Conservation (phyloP, 2,329 filamentous ascomycete species). For the Thelonectria blattea region DNA sequence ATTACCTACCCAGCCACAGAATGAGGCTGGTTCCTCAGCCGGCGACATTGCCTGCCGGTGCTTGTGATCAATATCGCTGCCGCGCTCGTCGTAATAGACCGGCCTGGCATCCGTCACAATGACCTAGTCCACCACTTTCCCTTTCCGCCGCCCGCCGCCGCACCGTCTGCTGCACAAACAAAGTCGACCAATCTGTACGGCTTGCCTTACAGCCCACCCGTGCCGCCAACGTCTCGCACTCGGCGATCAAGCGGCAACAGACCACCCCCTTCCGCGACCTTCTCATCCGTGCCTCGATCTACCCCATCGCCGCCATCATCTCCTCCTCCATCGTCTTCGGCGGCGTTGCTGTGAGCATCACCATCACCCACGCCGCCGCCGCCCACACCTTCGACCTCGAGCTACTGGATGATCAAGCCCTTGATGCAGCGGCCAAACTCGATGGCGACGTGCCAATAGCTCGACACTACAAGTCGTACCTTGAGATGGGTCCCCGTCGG, state of each 20-base stretch:
- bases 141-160: neutral
- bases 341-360: constrained; percentile 1
- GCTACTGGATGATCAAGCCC: too few relatives aligned
- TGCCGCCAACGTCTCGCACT: neutral
- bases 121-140: neutral
- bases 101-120: neutral
- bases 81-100: too few relatives aligned
- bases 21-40: too few relatives aligned
- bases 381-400: too few relatives aligned
- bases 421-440: too few relatives aligned
- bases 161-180: constrained; percentile 5
- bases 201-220: neutral
- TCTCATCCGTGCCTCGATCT: neutral
- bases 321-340: neutral
- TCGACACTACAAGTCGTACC: too few relatives aligned
- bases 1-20: too few relatives aligned
- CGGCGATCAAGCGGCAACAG: neutral
- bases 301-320: neutral
- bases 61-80: too few relatives aligned
- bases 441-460: too few relatives aligned
- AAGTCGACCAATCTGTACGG: neutral
- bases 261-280: neutral
- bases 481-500: too few relatives aligned
- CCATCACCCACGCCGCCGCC: too few relatives aligned
- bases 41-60: too few relatives aligned